Evolutionary conservation across 1,139 yeast genomes (phyloP).

Genomic region (Suhomyces bolitotheri): DNA sequence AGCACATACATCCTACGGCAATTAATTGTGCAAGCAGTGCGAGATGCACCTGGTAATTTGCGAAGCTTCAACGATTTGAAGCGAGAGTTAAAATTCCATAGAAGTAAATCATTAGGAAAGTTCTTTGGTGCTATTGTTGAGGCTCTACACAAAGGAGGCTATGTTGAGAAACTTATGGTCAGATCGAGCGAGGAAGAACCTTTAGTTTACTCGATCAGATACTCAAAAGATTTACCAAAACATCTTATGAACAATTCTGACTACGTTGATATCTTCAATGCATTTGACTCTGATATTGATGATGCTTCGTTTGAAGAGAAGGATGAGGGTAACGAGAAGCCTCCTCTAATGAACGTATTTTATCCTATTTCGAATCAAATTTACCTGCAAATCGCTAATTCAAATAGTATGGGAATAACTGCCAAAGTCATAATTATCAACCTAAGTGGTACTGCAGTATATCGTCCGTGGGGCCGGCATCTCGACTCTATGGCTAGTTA

Average conservation of each 20-base stretch:
- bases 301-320: slow-evolving; percentile 18
- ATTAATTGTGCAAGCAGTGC: slow-evolving; percentile 54
- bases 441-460: slow-evolving; percentile 56
- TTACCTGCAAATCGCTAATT: slow-evolving; percentile 43
- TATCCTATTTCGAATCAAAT: slow-evolving; percentile 68
- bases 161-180: slow-evolving; percentile 58
- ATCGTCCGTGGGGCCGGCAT: slow-evolving; percentile 49
- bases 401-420: slow-evolving; percentile 52
- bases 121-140: slow-evolving; percentile 54
- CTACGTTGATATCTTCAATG: slow-evolving; percentile 19
- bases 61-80: slow-evolving; percentile 68
- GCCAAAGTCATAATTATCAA: slow-evolving; percentile 51
- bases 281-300: slow-evolving; percentile 18
- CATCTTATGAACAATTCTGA: slow-evolving; percentile 29
- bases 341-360: slow-evolving; percentile 48
- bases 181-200: slow-evolving; percentile 47
- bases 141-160: slow-evolving; percentile 52
- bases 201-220: slow-evolving; percentile 61
- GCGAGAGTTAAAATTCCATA: slow-evolving; percentile 58
- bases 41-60: slow-evolving; percentile 65
- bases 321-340: slow-evolving; percentile 3
- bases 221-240: slow-evolving; percentile 51
- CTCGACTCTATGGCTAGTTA: slow-evolving; percentile 49
- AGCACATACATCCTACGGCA: slow-evolving; percentile 33
- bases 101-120: slow-evolving; percentile 43